Percentiles rank a stretch among this genome's conserved stretches.
phyloP scores from a whole-genome alignment of 192 early-diverging fungal species.

The Ambispora gerdemannii region DNA sequence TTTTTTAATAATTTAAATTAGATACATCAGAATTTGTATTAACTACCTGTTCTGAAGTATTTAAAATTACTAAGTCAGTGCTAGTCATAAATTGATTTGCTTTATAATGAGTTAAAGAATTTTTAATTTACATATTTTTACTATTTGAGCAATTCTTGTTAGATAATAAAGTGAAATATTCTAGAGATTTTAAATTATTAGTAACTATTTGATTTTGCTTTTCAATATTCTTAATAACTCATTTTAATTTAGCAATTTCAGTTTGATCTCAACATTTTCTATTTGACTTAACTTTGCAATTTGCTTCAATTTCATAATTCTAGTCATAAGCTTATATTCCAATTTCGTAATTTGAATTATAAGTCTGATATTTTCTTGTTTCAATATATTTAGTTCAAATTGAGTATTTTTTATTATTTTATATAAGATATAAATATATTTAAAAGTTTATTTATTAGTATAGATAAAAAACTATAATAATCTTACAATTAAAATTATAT shows the following conservation, averaged over 20 bases:
- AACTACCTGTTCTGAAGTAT: conserved; percentile 19
- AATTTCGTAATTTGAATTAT: background rate
- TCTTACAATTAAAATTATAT: too few species aligned
- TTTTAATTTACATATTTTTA: background rate
- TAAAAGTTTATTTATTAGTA: too few species aligned
- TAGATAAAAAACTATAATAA: too few species aligned
- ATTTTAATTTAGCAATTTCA: background rate
- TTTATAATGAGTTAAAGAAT: conserved; percentile 2
- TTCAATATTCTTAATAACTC: conserved; percentile 6
- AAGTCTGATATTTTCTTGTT: background rate
- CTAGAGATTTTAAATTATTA: conserved; percentile 14
- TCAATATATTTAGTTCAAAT: background rate
- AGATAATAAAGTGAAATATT: conserved; percentile 8
- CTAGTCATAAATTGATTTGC: too few species aligned
- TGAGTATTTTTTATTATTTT: background rate
- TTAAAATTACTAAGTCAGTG: too few species aligned
- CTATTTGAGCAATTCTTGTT: conserved; percentile 11
- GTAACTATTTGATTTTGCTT: conserved; percentile 13
- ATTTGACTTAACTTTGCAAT: conserved; percentile 9
- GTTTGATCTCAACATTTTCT: conserved; percentile 9
- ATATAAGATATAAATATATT: too few species aligned
- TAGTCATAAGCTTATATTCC: background rate
- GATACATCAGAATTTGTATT: conserved; percentile 5
- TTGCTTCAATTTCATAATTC: background rate
- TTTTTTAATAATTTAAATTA: conserved; percentile 14